Evolutionary conservation across 768 basidiomycete species (phyloP).

Genomic region (Dictyophora rubrovolvata): DNA sequence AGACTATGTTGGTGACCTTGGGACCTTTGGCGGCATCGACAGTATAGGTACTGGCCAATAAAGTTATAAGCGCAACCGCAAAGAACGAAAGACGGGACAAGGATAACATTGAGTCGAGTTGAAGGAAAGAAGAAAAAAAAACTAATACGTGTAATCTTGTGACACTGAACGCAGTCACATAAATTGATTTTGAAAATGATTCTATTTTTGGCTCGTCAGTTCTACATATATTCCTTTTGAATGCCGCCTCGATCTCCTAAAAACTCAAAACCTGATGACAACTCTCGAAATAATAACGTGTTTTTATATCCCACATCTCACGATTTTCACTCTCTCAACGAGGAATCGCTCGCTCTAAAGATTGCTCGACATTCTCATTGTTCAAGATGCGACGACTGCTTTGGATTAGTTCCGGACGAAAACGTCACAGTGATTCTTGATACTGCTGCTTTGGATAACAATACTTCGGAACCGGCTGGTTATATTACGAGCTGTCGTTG

Average conservation of each 20-base stretch:
- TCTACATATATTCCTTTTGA: background rate
- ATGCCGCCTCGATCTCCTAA: background rate
- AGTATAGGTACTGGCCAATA: slow-evolving; percentile 15
- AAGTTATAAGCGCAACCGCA: slow-evolving; percentile 2
- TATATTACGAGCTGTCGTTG: slow-evolving; percentile 61
- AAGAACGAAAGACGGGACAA: slow-evolving; percentile 1
- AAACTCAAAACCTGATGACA: background rate
- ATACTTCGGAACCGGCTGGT: slow-evolving; percentile 40
- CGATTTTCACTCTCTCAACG: slow-evolving; percentile 35
- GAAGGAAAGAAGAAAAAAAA: background rate
- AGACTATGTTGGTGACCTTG: slow-evolving; percentile 85
- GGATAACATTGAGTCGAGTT: background rate
- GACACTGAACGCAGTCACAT: background rate
- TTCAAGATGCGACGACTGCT: slow-evolving; percentile 51
- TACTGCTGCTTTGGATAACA: slow-evolving; percentile 34
- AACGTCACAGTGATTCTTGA: slow-evolving; percentile 51
- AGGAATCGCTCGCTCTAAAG: slow-evolving; percentile 52
- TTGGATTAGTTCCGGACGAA: slow-evolving; percentile 57
- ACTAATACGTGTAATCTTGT: background rate
- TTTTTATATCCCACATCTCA: slow-evolving; percentile 53
- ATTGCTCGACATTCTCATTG: slow-evolving; percentile 78
- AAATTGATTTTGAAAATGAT: background rate
- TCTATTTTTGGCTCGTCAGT: background rate
- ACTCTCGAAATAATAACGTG: background rate
- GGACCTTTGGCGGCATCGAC: slow-evolving; percentile 82